These are phyloP conservation scores for Zopfia rhizophila DNA, from an alignment of 2,329 filamentous ascomycete genomes.

Conservation along the genomic window DNA sequence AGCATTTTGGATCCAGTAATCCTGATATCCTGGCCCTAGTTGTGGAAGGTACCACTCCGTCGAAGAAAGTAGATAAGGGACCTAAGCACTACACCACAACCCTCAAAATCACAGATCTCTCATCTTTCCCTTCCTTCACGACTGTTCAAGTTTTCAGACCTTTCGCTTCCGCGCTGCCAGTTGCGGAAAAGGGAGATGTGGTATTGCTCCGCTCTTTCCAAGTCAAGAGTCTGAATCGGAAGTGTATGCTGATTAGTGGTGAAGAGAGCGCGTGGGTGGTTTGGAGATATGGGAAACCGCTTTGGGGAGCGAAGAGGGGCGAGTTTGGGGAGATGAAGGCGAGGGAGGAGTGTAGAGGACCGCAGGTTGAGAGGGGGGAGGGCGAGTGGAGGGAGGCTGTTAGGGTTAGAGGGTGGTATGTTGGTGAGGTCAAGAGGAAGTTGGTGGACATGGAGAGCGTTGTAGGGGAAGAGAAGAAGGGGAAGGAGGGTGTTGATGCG, in stretches of 20 bases:
- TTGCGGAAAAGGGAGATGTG: conserved; percentile 55
- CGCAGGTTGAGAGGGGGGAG: conserved; percentile 57
- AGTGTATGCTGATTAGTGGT: conserved; percentile 48
- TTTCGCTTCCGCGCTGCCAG: conserved; percentile 54
- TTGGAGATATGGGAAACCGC: conserved; percentile 52
- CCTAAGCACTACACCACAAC: conserved; percentile 57
- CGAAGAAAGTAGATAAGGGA: conserved; percentile 53
- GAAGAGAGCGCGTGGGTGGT: conserved; percentile 61
- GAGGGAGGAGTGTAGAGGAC: conserved; percentile 58
- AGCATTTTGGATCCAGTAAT: conserved; percentile 44
- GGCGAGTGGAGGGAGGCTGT: conserved; percentile 56
- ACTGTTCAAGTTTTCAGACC: conserved; percentile 57
- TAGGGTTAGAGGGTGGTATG: conserved; percentile 55
- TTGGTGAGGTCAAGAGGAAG: conserved; percentile 21
- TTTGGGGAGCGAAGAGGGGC: conserved; percentile 39
- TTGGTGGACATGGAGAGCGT: conserved; percentile 13
- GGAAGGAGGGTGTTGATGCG: not conserved
- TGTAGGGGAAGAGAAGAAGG: conserved; percentile 23
- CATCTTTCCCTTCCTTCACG: conserved; percentile 32
- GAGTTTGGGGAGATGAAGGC: conserved; percentile 40
- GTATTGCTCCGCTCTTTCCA: conserved; percentile 56
- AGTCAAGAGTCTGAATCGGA: conserved; percentile 54
- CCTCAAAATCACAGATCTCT: conserved; percentile 53
- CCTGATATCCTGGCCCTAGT: conserved; percentile 60
- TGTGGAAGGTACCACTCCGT: conserved; percentile 40